Percentiles rank a stretch among this genome's conserved stretches.
These are phyloP conservation scores for Colletotrichum orchidophilum DNA, from an alignment of 2,329 filamentous ascomycete species.

Conservation along the genomic window DNA sequence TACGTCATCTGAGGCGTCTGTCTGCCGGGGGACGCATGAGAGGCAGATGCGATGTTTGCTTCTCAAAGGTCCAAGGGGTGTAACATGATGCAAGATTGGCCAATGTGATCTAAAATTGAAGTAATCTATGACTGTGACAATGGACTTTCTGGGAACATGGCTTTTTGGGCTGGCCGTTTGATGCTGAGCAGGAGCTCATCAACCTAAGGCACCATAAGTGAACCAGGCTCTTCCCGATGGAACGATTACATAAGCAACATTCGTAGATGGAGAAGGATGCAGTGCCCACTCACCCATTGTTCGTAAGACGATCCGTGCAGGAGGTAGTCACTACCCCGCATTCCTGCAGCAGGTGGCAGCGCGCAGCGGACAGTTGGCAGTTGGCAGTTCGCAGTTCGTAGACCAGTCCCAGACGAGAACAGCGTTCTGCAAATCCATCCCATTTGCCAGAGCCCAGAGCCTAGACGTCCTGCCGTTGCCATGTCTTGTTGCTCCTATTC, in stretches of 20 bases:
- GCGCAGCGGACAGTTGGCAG: no score
- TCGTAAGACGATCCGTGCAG: neutral
- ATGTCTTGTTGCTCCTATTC: neutral
- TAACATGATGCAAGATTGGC: neutral
- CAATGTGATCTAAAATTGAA: neutral
- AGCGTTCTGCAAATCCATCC: neutral
- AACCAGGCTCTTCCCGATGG: neutral
- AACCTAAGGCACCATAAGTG: neutral
- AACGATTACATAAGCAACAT: neutral
- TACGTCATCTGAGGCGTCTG: neutral
- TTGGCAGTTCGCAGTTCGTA: conserved; percentile 10
- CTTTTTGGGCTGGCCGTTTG: neutral
- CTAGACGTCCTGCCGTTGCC: no score
- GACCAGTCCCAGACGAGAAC: conserved; percentile 10
- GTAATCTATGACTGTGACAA: neutral
- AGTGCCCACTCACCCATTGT: neutral
- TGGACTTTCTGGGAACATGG: no score
- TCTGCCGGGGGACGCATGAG: neutral
- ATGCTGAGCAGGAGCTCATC: neutral
- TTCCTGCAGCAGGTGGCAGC: conserved; percentile 14
- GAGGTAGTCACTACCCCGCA: conserved; percentile 20
- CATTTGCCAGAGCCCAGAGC: neutral
- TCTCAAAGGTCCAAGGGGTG: no score
- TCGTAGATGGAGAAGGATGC: no score
- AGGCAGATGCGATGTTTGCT: no score